Conservation (phyloP, 225 moss, liverwort and hornwort genomes). For the Polytrichum commune region DNA sequence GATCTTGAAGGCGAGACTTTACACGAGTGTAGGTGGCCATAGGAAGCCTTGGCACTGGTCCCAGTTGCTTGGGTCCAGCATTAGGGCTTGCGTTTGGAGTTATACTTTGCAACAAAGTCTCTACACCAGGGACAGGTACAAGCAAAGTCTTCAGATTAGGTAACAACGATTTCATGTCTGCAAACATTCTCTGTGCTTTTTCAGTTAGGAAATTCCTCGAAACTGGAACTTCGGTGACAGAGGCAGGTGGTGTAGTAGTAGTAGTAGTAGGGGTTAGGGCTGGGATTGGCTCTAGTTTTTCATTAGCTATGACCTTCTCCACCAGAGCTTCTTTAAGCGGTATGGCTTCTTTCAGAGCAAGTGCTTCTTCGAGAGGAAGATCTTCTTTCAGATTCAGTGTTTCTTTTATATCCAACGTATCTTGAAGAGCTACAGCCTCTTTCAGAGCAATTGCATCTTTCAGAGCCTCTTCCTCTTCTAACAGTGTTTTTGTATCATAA, state of each 20-base stretch:
- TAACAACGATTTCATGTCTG: slow-evolving; percentile 2
- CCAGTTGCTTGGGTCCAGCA: too few species aligned
- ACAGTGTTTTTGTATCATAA: background rate
- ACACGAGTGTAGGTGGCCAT: slow-evolving; percentile 50
- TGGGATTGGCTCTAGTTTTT: slow-evolving; percentile 2
- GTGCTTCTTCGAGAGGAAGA: background rate
- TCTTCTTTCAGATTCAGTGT: background rate
- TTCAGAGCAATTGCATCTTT: background rate
- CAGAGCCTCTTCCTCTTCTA: slow-evolving; percentile 2
- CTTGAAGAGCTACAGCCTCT: background rate
- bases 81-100: too few species aligned
- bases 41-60: slow-evolving; percentile 24
- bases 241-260: background rate
- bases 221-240: background rate
- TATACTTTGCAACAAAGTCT: too few species aligned
- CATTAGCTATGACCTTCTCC: slow-evolving; percentile 8
- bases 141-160: slow-evolving; percentile 8
- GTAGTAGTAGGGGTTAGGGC: background rate
- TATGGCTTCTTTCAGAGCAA: slow-evolving; percentile 6
- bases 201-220: background rate
- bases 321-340: slow-evolving; percentile 4
- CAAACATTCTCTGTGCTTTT: background rate
- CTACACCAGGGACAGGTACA: background rate
- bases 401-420: too few species aligned
- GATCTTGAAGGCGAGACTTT: slow-evolving; percentile 81